These are phyloP conservation scores for Clohesyomyces aquaticus DNA, from an alignment of 495 filamentous ascomycete species.

Conservation along the genomic window DNA sequence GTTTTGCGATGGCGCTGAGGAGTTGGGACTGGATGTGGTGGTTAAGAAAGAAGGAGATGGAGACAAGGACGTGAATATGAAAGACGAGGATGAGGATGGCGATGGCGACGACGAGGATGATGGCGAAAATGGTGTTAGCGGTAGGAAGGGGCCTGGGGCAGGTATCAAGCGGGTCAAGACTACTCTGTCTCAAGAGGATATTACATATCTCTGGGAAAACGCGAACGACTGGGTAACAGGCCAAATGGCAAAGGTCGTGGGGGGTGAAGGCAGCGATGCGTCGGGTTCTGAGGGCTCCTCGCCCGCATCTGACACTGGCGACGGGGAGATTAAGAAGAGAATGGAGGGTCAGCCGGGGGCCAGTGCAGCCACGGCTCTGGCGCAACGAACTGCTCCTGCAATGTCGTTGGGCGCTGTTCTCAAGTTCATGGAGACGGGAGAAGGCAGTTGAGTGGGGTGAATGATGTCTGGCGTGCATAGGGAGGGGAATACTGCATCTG, in stretches of 20 bases:
- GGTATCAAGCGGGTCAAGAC: conserved; percentile 3
- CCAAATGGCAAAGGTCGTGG: neutral
- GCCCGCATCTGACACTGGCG: neutral
- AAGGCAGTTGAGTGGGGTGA: too few species aligned
- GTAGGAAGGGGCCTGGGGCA: neutral
- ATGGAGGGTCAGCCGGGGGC: conserved; percentile 6
- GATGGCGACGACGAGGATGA: conserved; percentile 39
- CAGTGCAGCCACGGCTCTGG: neutral
- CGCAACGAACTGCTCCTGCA: neutral
- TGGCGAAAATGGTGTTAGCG: conserved; percentile 5
- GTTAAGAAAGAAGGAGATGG: conserved; percentile 13
- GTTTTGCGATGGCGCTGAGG: conserved; percentile 21
- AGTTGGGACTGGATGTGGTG: conserved; percentile 19
- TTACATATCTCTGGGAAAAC: neutral
- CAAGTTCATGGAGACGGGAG: conserved; percentile 27
- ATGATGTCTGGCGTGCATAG: too few species aligned
- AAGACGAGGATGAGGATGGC: conserved; percentile 20
- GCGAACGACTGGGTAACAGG: neutral
- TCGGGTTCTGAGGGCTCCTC: neutral
- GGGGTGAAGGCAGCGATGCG: neutral
- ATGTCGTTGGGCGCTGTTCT: conserved; percentile 12
- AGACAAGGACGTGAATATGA: conserved; percentile 37
- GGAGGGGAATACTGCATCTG: too few species aligned
- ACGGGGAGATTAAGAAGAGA: too few species aligned
- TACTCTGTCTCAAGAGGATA: conserved; percentile 2